Conservation (phyloP, 768 basidiomycete species). For the Boletellus emodensis region DNA sequence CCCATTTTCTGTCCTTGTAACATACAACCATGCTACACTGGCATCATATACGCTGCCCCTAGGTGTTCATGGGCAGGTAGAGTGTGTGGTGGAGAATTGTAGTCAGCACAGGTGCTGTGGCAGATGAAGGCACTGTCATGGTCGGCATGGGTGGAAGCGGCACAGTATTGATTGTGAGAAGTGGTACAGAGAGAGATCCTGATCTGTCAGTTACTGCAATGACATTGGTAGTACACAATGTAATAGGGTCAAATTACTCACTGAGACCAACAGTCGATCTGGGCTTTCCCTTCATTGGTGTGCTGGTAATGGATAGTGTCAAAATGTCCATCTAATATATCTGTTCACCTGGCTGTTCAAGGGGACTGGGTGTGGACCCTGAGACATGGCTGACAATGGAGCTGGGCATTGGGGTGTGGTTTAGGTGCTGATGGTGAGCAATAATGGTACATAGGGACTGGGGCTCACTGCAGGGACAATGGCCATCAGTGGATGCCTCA, state of each 20-base stretch:
- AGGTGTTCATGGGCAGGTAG: slow-evolving; percentile 41
- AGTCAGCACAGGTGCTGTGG: background rate
- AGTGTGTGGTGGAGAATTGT: slow-evolving; percentile 11
- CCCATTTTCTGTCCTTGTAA: slow-evolving; percentile 82
- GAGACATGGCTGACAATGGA: too few relatives aligned
- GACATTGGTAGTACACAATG: slow-evolving; percentile 11
- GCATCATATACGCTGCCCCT: slow-evolving; percentile 72
- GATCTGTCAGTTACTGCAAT: slow-evolving; percentile 19
- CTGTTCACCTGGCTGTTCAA: too few relatives aligned
- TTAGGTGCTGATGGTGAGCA: slow-evolving; percentile 33
- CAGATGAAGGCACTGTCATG: slow-evolving; percentile 2
- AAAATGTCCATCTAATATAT: too few relatives aligned
- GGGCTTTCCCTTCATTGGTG: too few relatives aligned
- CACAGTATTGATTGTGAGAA: slow-evolving; percentile 4
- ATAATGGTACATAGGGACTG: too few relatives aligned
- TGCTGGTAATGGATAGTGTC: too few relatives aligned
- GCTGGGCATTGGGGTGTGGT: too few relatives aligned
- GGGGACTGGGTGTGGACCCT: too few relatives aligned
- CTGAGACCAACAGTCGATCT: slow-evolving; percentile 17
- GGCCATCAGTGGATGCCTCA: slow-evolving; percentile 40
- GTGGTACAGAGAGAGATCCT: slow-evolving; percentile 13
- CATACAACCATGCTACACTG: slow-evolving; percentile 71
- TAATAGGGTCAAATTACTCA: slow-evolving; percentile 11
- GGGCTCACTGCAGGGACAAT: too few relatives aligned
- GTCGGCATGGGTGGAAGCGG: slow-evolving; percentile 17